These are phyloP conservation scores for Penicillium simplicissimum DNA, from an alignment of 495 filamentous ascomycete species.

Conservation along the genomic window DNA sequence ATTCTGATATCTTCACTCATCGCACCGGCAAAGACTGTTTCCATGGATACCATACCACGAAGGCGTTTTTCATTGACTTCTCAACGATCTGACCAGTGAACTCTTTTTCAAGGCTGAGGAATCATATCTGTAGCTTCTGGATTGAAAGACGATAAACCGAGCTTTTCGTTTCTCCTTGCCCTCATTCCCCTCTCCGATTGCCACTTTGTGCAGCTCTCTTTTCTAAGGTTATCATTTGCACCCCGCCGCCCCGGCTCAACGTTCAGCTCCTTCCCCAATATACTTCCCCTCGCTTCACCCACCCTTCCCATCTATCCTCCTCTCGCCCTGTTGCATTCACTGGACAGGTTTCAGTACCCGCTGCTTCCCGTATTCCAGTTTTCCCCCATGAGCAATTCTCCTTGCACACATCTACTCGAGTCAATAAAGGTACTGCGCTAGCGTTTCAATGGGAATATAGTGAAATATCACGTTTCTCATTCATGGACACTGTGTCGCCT, in stretches of 20 bases:
- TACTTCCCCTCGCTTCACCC: neutral
- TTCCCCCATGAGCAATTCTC: neutral
- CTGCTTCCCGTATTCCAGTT: neutral
- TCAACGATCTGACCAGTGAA: neutral
- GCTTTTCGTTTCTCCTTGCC: neutral
- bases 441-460: constrained; percentile 1
- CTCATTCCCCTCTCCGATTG: neutral
- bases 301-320: neutral
- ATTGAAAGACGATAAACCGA: constrained; percentile 26
- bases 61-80: constrained; percentile 8
- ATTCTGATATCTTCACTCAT: constrained; percentile 17
- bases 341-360: neutral
- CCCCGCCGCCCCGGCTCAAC: neutral
- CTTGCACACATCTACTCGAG: constrained; percentile 2
- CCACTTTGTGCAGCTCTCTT: constrained; percentile 3
- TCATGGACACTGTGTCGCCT: neutral
- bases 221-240: neutral
- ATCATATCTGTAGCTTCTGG: constrained; percentile 24
- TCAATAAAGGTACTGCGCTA: constrained; percentile 39
- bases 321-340: neutral
- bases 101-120: constrained; percentile 10
- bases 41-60: neutral
- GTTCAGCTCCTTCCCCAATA: neutral
- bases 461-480: neutral
- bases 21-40: constrained; percentile 13